These are phyloP conservation scores for Mortierella sp. DNA, from an alignment of 371 early-diverging fungal genomes.

Conservation along the genomic window DNA sequence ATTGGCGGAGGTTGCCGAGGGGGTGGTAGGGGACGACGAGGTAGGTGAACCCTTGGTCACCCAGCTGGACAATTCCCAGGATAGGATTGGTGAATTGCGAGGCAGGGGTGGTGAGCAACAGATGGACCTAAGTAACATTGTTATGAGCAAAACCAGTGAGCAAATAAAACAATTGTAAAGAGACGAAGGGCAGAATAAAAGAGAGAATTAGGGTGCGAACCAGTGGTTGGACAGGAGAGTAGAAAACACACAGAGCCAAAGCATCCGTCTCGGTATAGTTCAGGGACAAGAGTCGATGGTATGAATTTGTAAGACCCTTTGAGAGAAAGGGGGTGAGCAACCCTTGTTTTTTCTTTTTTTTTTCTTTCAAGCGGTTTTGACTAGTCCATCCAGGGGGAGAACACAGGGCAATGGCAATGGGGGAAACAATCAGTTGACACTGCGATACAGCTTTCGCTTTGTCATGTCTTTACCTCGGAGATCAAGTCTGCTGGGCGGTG, in stretches of 20 bases:
- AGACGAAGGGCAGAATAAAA: background rate
- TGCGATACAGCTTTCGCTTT: background rate
- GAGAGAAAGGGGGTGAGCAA: background rate
- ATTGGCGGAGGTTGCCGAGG: constrained; percentile 50
- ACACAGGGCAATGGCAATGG: too few species aligned
- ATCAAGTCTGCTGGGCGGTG: constrained; percentile 50
- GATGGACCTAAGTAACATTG: constrained; percentile 32
- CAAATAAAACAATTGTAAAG: background rate
- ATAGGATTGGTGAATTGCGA: constrained; percentile 41
- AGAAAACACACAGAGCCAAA: background rate
- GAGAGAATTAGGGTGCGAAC: background rate
- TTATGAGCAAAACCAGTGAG: constrained; percentile 1
- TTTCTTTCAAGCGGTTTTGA: too few species aligned
- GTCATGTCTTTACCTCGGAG: constrained; percentile 28
- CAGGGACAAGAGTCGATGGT: constrained; percentile 4
- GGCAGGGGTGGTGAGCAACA: constrained; percentile 41
- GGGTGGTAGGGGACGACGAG: constrained; percentile 45
- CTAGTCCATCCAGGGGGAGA: background rate
- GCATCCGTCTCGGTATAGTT: background rate
- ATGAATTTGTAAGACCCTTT: background rate
- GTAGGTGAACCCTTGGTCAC: constrained; percentile 46
- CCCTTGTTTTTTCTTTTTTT: background rate
- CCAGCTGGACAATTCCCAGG: constrained; percentile 46
- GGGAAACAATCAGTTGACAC: background rate
- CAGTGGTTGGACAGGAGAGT: background rate